phyloP scores from a whole-genome alignment of 495 filamentous ascomycete species.

The Ramalina peruviana region DNA sequence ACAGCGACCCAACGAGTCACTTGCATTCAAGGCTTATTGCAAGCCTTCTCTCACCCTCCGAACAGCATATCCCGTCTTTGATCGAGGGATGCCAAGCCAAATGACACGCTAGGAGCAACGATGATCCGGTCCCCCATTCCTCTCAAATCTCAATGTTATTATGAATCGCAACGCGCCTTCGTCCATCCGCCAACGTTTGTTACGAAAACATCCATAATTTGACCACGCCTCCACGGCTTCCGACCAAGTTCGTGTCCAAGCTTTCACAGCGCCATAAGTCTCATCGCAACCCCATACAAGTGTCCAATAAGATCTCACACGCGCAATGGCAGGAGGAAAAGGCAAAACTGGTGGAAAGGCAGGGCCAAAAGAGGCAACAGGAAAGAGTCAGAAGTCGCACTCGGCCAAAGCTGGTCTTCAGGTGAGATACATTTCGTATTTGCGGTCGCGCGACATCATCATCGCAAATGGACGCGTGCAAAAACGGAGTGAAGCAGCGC shows the following conservation, averaged over 20 bases:
- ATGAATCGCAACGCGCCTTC: not conserved
- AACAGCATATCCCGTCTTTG: too few species aligned
- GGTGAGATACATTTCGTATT: constrained; percentile 46
- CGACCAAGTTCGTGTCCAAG: not conserved
- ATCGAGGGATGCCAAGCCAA: too few species aligned
- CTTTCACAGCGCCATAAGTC: not conserved
- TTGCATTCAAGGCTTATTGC: too few species aligned
- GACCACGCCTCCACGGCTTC: not conserved
- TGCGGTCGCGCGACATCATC: not conserved
- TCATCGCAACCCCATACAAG: not conserved
- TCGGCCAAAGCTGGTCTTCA: constrained; percentile 96
- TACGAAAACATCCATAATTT: not conserved
- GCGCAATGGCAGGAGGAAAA: constrained; percentile 72
- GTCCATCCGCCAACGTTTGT: not conserved
- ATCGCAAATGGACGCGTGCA: not conserved
- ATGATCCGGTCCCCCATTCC: too few species aligned
- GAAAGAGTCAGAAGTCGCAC: constrained; percentile 94
- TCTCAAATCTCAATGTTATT: too few species aligned
- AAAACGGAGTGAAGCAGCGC: not conserved
- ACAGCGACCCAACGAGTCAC: too few species aligned
- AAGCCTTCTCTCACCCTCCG: too few species aligned
- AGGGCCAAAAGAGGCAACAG: constrained; percentile 53
- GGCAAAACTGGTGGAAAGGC: constrained; percentile 95
- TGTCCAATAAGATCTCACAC: not conserved
- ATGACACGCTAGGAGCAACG: too few species aligned